These are phyloP conservation scores for Epichloe typhina DNA, from an alignment of 2,329 filamentous ascomycete species.

Conservation along the genomic window DNA sequence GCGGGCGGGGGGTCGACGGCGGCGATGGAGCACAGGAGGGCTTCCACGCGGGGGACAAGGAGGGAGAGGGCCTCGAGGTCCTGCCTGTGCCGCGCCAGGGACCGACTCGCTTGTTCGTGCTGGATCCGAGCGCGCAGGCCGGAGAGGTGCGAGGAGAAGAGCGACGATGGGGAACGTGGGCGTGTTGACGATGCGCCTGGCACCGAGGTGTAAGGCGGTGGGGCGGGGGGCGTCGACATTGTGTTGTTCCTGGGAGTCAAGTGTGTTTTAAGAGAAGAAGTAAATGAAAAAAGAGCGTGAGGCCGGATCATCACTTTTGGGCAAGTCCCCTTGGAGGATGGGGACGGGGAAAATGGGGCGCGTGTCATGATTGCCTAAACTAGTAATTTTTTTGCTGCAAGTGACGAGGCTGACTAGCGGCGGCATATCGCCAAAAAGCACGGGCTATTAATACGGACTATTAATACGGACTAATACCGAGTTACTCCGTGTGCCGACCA, in stretches of 20 bases:
- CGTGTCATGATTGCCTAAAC: not conserved
- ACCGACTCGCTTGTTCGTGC: constrained; percentile 18
- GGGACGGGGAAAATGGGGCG: not conserved
- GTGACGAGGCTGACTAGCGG: no score
- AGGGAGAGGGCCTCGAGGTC: constrained; percentile 27
- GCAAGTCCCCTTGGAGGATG: no score
- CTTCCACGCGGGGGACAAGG: constrained; percentile 27
- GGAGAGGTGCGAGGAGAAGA: constrained; percentile 23
- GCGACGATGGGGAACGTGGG: constrained; percentile 8
- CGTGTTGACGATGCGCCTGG: not conserved
- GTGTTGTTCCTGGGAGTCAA: no score
- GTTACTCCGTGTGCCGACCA: no score
- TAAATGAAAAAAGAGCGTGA: no score
- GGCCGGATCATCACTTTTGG: no score
- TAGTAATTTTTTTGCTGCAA: no score
- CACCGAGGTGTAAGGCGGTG: not conserved
- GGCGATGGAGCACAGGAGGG: constrained; percentile 27
- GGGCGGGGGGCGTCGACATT: not conserved
- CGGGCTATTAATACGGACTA: no score
- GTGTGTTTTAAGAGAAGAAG: no score
- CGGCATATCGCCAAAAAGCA: no score
- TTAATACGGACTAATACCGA: no score
- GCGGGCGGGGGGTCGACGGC: constrained; percentile 17
- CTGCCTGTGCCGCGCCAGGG: constrained; percentile 20
- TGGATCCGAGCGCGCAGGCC: constrained; percentile 25